A percentile compares a stretch with the other conserved stretches of the same genome.
Evolutionary conservation across 2,329 filamentous ascomycete species (phyloP).

Genomic region (Colletotrichum tropicale): DNA sequence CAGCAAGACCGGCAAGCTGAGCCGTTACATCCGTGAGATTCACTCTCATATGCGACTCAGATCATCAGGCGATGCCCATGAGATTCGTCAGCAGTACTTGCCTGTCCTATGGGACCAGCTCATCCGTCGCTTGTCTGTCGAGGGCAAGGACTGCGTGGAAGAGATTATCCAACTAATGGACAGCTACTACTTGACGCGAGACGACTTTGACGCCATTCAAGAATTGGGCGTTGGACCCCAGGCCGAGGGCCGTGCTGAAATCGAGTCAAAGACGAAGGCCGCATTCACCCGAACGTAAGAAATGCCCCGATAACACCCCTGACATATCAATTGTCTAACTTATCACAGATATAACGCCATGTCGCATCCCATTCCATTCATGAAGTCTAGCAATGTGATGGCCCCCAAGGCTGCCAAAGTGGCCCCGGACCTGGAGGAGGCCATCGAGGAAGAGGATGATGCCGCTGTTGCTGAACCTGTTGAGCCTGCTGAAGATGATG

Average conservation of each 20-base stretch:
- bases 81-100: slow-evolving; percentile 93
- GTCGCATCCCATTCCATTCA: slow-evolving; percentile 91
- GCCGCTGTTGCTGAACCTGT: slow-evolving; percentile 63
- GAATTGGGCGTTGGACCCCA: slow-evolving; percentile 90
- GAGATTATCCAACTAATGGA: slow-evolving; percentile 96
- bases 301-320: background rate
- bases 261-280: slow-evolving; percentile 85
- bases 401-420: slow-evolving; percentile 77
- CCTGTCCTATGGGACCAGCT: slow-evolving; percentile 85
- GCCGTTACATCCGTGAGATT: slow-evolving; percentile 86
- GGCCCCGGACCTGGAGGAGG: slow-evolving; percentile 93
- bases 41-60: slow-evolving; percentile 96
- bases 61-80: slow-evolving; percentile 88
- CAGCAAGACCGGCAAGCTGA: slow-evolving; percentile 81
- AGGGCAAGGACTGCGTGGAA: slow-evolving; percentile 82
- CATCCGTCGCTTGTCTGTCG: slow-evolving; percentile 72
- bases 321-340: background rate
- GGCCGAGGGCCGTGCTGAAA: slow-evolving; percentile 74
- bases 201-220: slow-evolving; percentile 91
- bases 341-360: slow-evolving; percentile 76
- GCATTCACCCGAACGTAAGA: slow-evolving; percentile 88
- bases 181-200: slow-evolving; percentile 91
- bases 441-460: slow-evolving; percentile 89
- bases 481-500: slow-evolving; percentile 73
- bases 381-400: slow-evolving; percentile 83